Base-by-base conservation (phyloP, 768 basidiomycete species). In the Panellus pusillus region DNA sequence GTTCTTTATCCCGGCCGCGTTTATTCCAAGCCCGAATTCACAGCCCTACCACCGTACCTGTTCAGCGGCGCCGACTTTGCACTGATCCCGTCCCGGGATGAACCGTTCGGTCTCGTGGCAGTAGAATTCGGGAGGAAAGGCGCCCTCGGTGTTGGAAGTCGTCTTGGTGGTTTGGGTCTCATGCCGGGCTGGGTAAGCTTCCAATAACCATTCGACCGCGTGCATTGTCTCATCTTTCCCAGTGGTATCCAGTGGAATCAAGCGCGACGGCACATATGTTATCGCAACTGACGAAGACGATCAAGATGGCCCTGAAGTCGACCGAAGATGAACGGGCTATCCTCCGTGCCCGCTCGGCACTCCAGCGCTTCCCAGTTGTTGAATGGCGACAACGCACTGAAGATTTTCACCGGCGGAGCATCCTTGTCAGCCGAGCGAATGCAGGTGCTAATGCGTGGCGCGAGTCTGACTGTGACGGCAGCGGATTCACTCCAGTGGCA, bases 211-310 rank as follows among this genome's bases (percentile, higher is more conserved):
- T 18, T 19, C 41, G 43, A 47, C 36, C 14, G 47, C 5, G 17
- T 55, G 6, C 50, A 31, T 35, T 56, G 29, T 51, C 31, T 28
- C 50, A 6, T 51, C 57, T 1, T 54, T 53, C 53, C 14, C 59
- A 93, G 92, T 97, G 94, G 94, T 96, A 93, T 79, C 94, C 94
- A 44, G 94, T 97, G 38, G 93, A 96, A 72, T 96, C 93, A 0
- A 93, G 77, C 58, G 87, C 94, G 20, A 94, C 93, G 4, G 87
- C 85, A 36, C 94, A 97, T 73, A 91, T 97, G 92, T 74, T 94
- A 65, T 96, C 94, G 11, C 94, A 97, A 68, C 73, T 96, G 55
- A 87, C 89, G 8, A 96, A 96, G 73, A 96, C 94, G 9, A 87
- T 97, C 76, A 96, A 96, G 69, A 79, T 95, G 74, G 93, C 94